phyloP scores from a whole-genome alignment of 23 red algal genomes.

The Chondrus crispus region DNA sequence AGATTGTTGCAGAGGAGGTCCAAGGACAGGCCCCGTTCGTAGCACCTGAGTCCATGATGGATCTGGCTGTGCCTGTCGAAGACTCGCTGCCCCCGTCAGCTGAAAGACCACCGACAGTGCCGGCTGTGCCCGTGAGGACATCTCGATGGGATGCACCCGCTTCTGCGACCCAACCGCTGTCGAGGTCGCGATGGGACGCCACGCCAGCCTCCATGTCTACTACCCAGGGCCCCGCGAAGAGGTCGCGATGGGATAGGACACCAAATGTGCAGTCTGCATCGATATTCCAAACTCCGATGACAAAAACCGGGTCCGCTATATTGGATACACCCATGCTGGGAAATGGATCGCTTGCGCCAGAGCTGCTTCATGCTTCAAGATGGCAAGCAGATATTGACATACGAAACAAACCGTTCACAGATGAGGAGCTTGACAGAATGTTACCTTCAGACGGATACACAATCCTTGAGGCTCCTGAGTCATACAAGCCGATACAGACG shows the following conservation, averaged over 20 bases:
- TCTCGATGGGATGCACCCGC: slow-evolving; percentile 40
- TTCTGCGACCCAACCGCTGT: neutral
- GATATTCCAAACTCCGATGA: neutral
- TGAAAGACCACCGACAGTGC: neutral
- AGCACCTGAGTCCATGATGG: neutral
- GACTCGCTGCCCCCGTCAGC: slow-evolving; percentile 32
- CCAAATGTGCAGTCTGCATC: slow-evolving; percentile 21
- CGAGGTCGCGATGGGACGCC: slow-evolving; percentile 60
- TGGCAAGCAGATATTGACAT: slow-evolving; percentile 61
- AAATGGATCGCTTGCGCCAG: slow-evolving; percentile 17
- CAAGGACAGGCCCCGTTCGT: neutral
- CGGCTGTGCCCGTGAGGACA: neutral
- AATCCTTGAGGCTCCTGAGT: slow-evolving; percentile 70
- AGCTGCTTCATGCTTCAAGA: slow-evolving; percentile 28
- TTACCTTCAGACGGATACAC: slow-evolving; percentile 81
- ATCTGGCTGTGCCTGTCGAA: slow-evolving; percentile 20
- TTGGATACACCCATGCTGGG: slow-evolving; percentile 44
- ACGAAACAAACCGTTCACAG: slow-evolving; percentile 51
- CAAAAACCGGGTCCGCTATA: slow-evolving; percentile 15
- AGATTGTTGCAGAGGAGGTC: neutral
- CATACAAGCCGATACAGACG: slow-evolving; percentile 63
- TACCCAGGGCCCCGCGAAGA: slow-evolving; percentile 12
- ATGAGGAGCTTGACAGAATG: slow-evolving; percentile 83
- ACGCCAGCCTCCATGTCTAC: slow-evolving; percentile 25
- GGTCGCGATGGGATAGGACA: slow-evolving; percentile 91